Evolutionary conservation across 2,329 filamentous ascomycete genomes (phyloP), one percentile per base, ranked within the genome.

Genomic region (Clarireedia sp.): DNA sequence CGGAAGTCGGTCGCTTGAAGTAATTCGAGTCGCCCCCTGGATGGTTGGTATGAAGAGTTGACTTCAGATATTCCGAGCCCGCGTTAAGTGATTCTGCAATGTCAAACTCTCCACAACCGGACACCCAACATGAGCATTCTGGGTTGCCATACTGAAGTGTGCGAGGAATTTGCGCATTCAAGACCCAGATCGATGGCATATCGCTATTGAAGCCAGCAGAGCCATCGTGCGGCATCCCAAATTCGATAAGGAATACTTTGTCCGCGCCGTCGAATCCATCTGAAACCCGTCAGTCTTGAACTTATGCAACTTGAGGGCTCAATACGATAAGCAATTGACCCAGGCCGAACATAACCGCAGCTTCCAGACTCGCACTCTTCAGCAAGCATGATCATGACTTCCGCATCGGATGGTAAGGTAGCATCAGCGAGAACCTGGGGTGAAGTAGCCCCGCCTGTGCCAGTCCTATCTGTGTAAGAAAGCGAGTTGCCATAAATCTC

Each of bases 161-260:
- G 58, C 83, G 82, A 24, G 86, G 82, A 59, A 91, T 88, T 58
- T 81, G 77, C 17, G 81, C 83, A 71, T 91, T 91, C 58, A 91
- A 79, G 49, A 85, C 74, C 88, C 88, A 91, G 69, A 86, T 78
- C 43, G 87, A 83, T 8, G 87, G 86, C 78, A 87, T 87, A 70
- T 90, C 82, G 43, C 68, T 74, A 65, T 83, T 79, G 64, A 74
- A 74, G 55, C 73, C 74, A 3, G 16, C 24, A n/a, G 68, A 71
- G 51, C 74, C 67, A 58, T 78, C 78, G 56, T 80, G 79, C 8
- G 86, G 86, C 87, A 91, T 91, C 54, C 75, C 74, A 69, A 90
- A 87, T 63, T 89, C 79, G 63, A 87, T 78, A 60, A 90, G 75
- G 73, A 91, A 90, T 53, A 86, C 75, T 73, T 89, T 90, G 64